Evolutionary conservation across 176 grass and related monocot genomes (phyloP).

Genomic region (Puya raimondii): DNA sequence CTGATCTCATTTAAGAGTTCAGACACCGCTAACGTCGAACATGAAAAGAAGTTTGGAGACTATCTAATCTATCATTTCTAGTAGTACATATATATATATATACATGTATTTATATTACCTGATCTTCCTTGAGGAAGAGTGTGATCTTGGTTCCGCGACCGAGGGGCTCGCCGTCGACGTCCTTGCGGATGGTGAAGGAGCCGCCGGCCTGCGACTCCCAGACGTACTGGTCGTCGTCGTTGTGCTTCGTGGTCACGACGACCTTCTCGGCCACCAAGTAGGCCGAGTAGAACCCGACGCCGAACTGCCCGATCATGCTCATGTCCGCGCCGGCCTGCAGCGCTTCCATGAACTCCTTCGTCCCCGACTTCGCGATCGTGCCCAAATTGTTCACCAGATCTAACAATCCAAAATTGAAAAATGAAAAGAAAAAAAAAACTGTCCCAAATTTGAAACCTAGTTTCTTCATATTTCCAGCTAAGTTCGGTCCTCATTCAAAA

Average conservation of each 20-base stretch:
- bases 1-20: too few relatives aligned
- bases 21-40: too few relatives aligned
- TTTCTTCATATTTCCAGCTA: too few relatives aligned
- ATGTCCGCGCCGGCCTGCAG: neutral
- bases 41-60: too few relatives aligned
- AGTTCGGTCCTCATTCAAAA: too few relatives aligned
- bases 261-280: conserved; percentile 30
- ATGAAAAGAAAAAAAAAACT: too few relatives aligned
- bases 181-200: too few relatives aligned
- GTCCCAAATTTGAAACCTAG: too few relatives aligned
- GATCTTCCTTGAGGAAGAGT: conserved; percentile 34
- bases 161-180: conserved; percentile 16
- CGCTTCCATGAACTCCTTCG: neutral
- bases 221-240: conserved; percentile 39
- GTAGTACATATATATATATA: too few relatives aligned
- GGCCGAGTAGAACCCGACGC: conserved; percentile 14
- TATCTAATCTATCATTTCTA: too few relatives aligned
- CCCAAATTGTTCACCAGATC: conserved; percentile 9
- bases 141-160: conserved; percentile 34
- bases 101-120: too few relatives aligned
- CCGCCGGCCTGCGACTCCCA: too few relatives aligned
- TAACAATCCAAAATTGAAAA: neutral
- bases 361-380: neutral
- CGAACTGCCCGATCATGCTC: neutral
- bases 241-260: conserved; percentile 32